Conservation (phyloP, 2,329 filamentous ascomycete species). For the Cladosporium sp. region DNA sequence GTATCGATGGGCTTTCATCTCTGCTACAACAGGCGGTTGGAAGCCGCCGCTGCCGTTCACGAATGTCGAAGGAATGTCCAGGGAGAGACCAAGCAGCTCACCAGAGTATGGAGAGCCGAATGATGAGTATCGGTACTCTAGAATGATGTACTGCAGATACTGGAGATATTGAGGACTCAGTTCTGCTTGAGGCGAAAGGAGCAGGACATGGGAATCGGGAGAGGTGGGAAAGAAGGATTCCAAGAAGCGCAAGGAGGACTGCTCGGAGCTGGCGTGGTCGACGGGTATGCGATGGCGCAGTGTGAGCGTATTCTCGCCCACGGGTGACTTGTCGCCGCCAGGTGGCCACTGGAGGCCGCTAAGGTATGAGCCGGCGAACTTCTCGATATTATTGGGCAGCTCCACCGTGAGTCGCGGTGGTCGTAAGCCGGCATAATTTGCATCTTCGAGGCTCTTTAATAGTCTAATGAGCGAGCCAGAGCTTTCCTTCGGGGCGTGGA, state of each 20-base stretch:
- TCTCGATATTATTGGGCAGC: conserved; percentile 65
- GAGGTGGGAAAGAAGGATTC: conserved; percentile 81
- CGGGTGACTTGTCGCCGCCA: conserved; percentile 39
- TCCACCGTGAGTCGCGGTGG: conserved; percentile 77
- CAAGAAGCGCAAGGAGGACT: conserved; percentile 67
- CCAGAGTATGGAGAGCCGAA: conserved; percentile 40
- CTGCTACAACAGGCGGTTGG: conserved; percentile 34
- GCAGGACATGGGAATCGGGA: conserved; percentile 67
- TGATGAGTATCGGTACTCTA: conserved; percentile 71
- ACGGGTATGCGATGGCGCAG: conserved; percentile 67
- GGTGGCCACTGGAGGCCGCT: conserved; percentile 64
- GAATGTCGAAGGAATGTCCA: conserved; percentile 63
- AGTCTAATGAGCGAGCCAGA: conserved; percentile 71
- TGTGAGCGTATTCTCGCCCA: conserved; percentile 46
- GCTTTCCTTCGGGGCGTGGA: conserved; percentile 65
- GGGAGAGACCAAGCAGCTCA: conserved; percentile 68
- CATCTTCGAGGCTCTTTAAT: conserved; percentile 65
- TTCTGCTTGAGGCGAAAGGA: conserved; percentile 76
- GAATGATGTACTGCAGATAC: conserved; percentile 70
- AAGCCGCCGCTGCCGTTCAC: conserved; percentile 58
- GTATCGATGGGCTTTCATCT: conserved; percentile 29
- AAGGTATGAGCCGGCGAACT: conserved; percentile 57
- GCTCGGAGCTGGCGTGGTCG: conserved; percentile 55
- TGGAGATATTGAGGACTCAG: conserved; percentile 77
- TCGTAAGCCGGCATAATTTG: conserved; percentile 66